Evolutionary conservation across 2,329 filamentous ascomycete genomes (phyloP).

Genomic region (Beauveria pseudobassiana): DNA sequence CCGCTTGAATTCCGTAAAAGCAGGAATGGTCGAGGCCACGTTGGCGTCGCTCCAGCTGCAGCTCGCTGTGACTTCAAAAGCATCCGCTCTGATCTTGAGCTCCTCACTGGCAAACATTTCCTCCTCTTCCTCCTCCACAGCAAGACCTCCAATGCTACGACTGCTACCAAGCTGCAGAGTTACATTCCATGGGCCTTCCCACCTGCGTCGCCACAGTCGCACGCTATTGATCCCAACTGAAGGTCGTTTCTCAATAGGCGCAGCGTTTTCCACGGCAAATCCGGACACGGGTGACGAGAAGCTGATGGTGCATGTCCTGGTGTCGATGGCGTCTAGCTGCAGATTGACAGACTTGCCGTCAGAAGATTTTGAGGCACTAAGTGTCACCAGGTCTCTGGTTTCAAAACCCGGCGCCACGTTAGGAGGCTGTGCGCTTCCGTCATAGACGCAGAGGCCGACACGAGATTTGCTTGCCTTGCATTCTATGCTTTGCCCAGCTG

Average conservation of each 20-base stretch:
- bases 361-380: slow-evolving; percentile 31
- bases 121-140: not conserved
- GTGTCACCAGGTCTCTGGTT: slow-evolving; percentile 53
- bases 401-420: slow-evolving; percentile 46
- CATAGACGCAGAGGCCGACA: slow-evolving; percentile 55
- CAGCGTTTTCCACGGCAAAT: slow-evolving; percentile 56
- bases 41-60: slow-evolving; percentile 91
- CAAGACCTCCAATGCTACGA: not conserved
- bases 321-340: slow-evolving; percentile 63
- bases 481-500: slow-evolving; percentile 50
- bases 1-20: slow-evolving; percentile 69
- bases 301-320: slow-evolving; percentile 66
- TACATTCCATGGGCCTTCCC: slow-evolving; percentile 69
- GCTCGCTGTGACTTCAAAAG: slow-evolving; percentile 56
- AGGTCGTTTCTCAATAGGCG: slow-evolving; percentile 51
- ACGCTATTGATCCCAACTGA: slow-evolving; percentile 59
- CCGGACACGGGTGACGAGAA: slow-evolving; percentile 61
- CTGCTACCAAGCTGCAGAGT: slow-evolving; percentile 21
- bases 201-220: slow-evolving; percentile 75
- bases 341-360: slow-evolving; percentile 50
- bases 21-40: slow-evolving; percentile 62
- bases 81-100: slow-evolving; percentile 13
- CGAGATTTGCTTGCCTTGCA: slow-evolving; percentile 49
- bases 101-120: not conserved
- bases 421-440: slow-evolving; percentile 53